Base-by-base conservation (phyloP, 2,329 filamentous ascomycete genomes). In the Diplocarpon rosae region DNA sequence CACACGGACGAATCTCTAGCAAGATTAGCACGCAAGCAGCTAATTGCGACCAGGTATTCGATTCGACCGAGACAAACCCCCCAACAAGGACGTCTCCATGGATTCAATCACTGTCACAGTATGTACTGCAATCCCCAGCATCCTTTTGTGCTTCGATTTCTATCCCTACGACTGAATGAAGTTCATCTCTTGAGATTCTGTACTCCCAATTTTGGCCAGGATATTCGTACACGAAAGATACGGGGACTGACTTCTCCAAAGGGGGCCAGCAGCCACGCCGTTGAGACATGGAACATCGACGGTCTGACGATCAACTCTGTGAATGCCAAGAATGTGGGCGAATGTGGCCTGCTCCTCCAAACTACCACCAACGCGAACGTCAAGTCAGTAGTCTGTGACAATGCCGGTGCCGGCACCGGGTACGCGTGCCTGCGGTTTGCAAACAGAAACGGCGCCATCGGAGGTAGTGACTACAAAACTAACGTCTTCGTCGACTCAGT, bases 241-340 rank as follows among this genome's bases (percentile, higher is more conserved):
- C 7, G 4, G 20, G 20, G 20, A 24, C 20, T 24, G 7, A 24
- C 20, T 4, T 24, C 7, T 3, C 20, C 20, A 24, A 3, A 24
- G 20, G 42, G 42, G 28, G 42, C 42, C 1, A 14, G 36, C 12
- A 44, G 42, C n/a, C 42, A 44, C n/a, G 42, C 42, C 17, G 36
- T 44, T 13, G 42, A 44, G 29, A 44, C 39, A 2, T 44, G 42
- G 42, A 44, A 44, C 7, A 44, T 44, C 15, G 36, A 44, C 15
- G 42, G 42, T n/a, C 29, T 44, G 12, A 39, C 28, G 1, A 44
- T 44, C 36, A 15, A 16, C 17, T 39, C 42, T 9, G 36, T 44
- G 29, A 39, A 34, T 33, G 42, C 42, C 5, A 33, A 16, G 2
- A 27, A 44, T 11, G 20, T 15, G 11, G 42, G 42, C 14, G 42